Evolutionary conservation across 228 moss, liverwort and hornwort genomes (phyloP).

Genomic region (Sphagnum fallax): DNA sequence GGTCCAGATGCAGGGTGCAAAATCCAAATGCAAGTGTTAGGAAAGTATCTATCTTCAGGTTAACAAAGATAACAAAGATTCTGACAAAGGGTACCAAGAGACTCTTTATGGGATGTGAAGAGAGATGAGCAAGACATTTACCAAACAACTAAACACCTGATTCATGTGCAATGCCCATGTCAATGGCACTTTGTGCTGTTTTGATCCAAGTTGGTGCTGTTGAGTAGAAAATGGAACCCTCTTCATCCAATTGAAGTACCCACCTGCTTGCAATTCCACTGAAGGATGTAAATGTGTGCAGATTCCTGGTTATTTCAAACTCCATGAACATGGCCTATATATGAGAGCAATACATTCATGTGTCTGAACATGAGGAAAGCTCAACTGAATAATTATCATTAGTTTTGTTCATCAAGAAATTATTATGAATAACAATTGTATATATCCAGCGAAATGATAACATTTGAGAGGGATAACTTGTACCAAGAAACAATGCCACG

Average conservation of each 20-base stretch:
- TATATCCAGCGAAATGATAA: too few relatives aligned
- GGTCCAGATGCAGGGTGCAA: too few relatives aligned
- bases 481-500: constrained; percentile 91
- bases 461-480: background rate
- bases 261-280: constrained; percentile 34
- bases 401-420: too few relatives aligned
- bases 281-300: background rate
- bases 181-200: constrained; percentile 5
- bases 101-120: background rate
- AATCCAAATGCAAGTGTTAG: too few relatives aligned
- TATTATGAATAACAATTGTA: too few relatives aligned
- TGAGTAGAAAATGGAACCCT: constrained; percentile 71
- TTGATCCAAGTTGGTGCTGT: constrained; percentile 71
- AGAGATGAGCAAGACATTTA: background rate
- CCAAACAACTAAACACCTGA: constrained; percentile 5
- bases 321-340: background rate
- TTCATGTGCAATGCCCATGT: constrained; percentile 1
- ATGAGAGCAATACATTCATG: too few relatives aligned
- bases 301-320: background rate
- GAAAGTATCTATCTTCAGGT: too few relatives aligned
- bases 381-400: too few relatives aligned
- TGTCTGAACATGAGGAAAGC: too few relatives aligned
- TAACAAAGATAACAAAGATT: too few relatives aligned
- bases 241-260: constrained; percentile 76
- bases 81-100: too few relatives aligned